A percentile compares a stretch with the other conserved stretches of the same genome.
Conservation (phyloP, 768 basidiomycete species). For the Termitomyces heimii region DNA sequence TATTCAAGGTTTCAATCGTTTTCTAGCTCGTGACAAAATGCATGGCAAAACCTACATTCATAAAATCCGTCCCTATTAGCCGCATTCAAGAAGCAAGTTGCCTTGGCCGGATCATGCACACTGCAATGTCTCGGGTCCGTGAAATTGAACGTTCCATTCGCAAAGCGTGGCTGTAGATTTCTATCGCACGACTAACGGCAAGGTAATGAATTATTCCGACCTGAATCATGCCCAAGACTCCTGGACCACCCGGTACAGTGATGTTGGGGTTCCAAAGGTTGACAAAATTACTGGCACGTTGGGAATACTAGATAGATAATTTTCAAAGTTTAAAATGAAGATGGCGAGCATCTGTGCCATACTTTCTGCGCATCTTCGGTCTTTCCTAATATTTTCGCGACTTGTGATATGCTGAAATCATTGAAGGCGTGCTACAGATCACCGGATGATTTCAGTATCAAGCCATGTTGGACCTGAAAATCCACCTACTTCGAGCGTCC, state of each 20-base stretch:
- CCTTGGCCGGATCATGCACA: constrained; percentile 48
- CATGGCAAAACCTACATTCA: constrained; percentile 28
- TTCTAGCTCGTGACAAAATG: background rate
- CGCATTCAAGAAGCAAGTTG: constrained; percentile 57
- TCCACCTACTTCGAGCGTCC: constrained; percentile 47
- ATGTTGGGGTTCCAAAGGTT: constrained; percentile 58
- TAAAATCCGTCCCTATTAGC: constrained; percentile 57
- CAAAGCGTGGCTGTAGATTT: constrained; percentile 39
- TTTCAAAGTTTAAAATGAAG: background rate
- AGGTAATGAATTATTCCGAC: constrained; percentile 19
- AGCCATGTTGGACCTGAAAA: background rate
- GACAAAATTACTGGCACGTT: constrained; percentile 48
- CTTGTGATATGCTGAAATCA: constrained; percentile 62
- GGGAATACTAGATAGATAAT: constrained; percentile 35
- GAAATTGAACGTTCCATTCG: constrained; percentile 53
- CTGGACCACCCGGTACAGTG: constrained; percentile 41
- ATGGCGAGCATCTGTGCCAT: background rate
- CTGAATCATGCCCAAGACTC: constrained; percentile 57
- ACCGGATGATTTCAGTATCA: background rate
- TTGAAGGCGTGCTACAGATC: constrained; percentile 54
- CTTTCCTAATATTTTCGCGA: constrained; percentile 48
- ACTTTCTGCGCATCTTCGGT: constrained; percentile 47
- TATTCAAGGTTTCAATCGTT: constrained; percentile 4
- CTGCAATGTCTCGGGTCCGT: constrained; percentile 67
- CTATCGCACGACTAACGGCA: background rate